Evolutionary conservation across 1,139 yeast species (phyloP).

Genomic region (Scheffersomyces lignicola): DNA sequence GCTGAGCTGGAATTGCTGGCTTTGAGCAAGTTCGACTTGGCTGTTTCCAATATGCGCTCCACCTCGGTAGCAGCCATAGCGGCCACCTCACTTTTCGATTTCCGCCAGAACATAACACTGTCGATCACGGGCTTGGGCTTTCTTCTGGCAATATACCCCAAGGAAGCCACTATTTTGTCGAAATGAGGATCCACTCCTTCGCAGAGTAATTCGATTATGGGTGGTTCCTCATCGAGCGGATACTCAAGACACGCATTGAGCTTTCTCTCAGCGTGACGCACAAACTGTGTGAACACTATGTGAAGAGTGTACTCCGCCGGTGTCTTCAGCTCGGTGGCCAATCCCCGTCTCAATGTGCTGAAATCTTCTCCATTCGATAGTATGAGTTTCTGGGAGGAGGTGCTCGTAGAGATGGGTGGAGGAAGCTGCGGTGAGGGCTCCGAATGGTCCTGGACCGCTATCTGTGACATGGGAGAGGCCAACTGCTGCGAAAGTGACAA

Average conservation of each 20-base stretch:
- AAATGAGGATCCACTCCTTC: constrained; percentile 86
- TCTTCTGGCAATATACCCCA: constrained; percentile 86
- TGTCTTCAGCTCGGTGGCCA: constrained; percentile 69
- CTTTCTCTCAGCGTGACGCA: constrained; percentile 87
- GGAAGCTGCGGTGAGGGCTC: constrained; percentile 39
- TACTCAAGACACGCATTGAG: constrained; percentile 71
- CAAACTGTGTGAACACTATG: constrained; percentile 91
- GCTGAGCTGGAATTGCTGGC: constrained; percentile 6
- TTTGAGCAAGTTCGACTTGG: constrained; percentile 18
- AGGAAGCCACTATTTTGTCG: constrained; percentile 78
- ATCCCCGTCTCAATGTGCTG: constrained; percentile 36
- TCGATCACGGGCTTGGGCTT: constrained; percentile 97
- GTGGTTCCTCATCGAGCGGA: constrained; percentile 73
- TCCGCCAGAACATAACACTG: constrained; percentile 98
- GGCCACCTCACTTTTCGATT: constrained; percentile 83
- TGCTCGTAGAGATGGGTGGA: constrained; percentile 25
- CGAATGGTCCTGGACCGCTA: constrained; percentile 16
- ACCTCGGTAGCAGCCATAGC: constrained; percentile 69
- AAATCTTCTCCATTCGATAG: constrained; percentile 37
- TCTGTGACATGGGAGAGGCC: constrained; percentile 23
- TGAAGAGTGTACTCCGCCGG: constrained; percentile 95
- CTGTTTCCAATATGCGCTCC: constrained; percentile 36
- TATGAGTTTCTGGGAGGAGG: constrained; percentile 24
- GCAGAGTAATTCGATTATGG: constrained; percentile 75
- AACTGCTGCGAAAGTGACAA: constrained; percentile 13